Conservation (phyloP, 805 yeast species). For the Pichia manshurica region DNA sequence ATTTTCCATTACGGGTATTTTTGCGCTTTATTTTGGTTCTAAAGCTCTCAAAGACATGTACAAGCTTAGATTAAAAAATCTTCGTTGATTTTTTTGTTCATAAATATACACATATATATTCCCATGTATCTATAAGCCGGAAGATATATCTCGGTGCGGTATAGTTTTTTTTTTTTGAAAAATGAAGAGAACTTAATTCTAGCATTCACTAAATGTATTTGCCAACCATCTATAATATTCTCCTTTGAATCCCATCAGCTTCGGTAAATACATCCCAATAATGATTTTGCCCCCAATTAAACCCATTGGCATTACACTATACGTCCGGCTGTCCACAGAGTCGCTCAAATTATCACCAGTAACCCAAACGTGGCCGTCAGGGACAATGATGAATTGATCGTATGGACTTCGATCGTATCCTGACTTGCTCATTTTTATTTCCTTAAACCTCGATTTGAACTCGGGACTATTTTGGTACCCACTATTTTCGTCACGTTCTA, state of each 20-base stretch:
- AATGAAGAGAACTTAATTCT: neutral
- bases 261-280: slow-evolving; percentile 55
- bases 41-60: slow-evolving; percentile 46
- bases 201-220: slow-evolving; percentile 37
- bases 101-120: neutral
- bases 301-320: slow-evolving; percentile 86
- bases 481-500: neutral
- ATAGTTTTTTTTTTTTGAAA: neutral
- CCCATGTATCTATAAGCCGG: neutral
- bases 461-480: neutral
- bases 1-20: slow-evolving; percentile 42
- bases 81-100: slow-evolving; percentile 10
- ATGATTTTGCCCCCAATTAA: slow-evolving; percentile 81
- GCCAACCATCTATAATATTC: slow-evolving; percentile 53
- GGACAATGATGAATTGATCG: slow-evolving; percentile 65
- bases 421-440: slow-evolving; percentile 16
- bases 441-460: slow-evolving; percentile 7
- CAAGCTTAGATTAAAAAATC: slow-evolving; percentile 26
- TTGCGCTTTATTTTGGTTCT: slow-evolving; percentile 59
- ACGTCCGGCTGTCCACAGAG: slow-evolving; percentile 83
- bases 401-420: slow-evolving; percentile 17
- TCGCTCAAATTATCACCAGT: slow-evolving; percentile 91
- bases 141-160: neutral
- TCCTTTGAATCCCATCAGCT: slow-evolving; percentile 27
- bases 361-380: slow-evolving; percentile 95